Evolutionary conservation across 2,329 filamentous ascomycete genomes (phyloP), one percentile per base, ranked within the genome.

Genomic region (Xylaria sp.): DNA sequence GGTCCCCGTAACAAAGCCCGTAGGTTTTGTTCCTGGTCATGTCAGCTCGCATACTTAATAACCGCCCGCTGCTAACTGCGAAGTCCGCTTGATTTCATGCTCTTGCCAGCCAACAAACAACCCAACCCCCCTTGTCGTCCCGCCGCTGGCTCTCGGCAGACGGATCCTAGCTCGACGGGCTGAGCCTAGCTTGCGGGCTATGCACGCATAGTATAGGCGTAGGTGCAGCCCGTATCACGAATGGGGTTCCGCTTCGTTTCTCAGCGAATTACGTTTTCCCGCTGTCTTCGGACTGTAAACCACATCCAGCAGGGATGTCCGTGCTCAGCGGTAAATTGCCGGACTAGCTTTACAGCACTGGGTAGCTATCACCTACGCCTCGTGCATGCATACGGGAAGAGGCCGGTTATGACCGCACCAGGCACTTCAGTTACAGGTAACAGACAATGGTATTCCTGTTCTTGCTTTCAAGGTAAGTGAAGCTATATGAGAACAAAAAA

Each of bases 101-200:
- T 31, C 28, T 4, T 31, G 28, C 28, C 28, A 31, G 9, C 28
- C 28, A 31, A 31, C 28, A 31, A 31, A 9, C 28, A 31, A 12
- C 21, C 42, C 14, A 15, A 11, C 11, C 4, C 43, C 45, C 53
- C n/a, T 49, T 49, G 25, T 37, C 42, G 40, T 42, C 25, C 35
- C 42, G 33, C 47, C 25, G 35, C 23, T 47, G 40, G 33, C 40
- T 45, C 45, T 45, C 60, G 60, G 60, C 55, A 63, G 43, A 54
- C 43, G 6, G 28, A 50, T 19, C 56, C 51, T 51, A 38, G 56
- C 37, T 38, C 37, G 43, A 28, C 50, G 42, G 50, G 55, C 55
- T 59, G 35, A 43, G 42, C 49, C 49, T 42, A 38, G 11, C 19
- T 14, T 51, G 11, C 35, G 14, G 17, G 45, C 11, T 19, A 25